Conservation (phyloP, 768 basidiomycete species). For the Lyophyllum atratum region DNA sequence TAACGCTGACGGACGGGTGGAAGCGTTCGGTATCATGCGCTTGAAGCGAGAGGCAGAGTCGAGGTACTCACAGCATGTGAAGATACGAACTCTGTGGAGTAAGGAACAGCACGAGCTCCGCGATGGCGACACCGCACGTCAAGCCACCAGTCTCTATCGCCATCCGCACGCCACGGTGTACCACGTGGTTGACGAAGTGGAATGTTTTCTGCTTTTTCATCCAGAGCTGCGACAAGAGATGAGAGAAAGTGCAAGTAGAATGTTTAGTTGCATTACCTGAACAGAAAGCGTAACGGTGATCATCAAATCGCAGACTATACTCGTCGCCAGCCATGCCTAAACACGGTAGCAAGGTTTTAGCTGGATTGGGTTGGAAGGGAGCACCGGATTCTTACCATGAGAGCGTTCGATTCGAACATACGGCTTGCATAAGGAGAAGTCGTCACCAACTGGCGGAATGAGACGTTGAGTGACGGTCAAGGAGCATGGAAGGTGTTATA, state of each 20-base stretch:
- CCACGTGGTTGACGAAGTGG: background rate
- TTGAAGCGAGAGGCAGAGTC: too few relatives aligned
- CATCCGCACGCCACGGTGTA: background rate
- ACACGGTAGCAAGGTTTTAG: background rate
- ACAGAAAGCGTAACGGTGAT: background rate
- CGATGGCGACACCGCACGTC: background rate
- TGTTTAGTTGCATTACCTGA: too few relatives aligned
- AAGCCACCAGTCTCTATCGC: background rate
- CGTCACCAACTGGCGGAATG: too few relatives aligned
- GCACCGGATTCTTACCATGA: background rate
- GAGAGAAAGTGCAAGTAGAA: too few relatives aligned
- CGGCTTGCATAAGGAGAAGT: too few relatives aligned
- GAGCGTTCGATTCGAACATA: too few relatives aligned
- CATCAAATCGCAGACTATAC: background rate
- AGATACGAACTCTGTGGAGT: background rate
- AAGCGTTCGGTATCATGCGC: too few relatives aligned
- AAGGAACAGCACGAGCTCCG: background rate
- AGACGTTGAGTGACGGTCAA: too few relatives aligned
- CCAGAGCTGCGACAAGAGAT: too few relatives aligned
- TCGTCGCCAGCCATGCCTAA: background rate
- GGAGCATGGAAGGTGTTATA: background rate
- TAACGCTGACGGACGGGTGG: background rate
- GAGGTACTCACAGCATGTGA: background rate
- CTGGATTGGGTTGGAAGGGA: background rate
- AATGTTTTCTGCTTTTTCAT: background rate